Percentiles rank a stretch among this genome's conserved stretches.
These are phyloP conservation scores for Aspergillus biplanus DNA, from an alignment of 495 filamentous ascomycete species.

Conservation along the genomic window DNA sequence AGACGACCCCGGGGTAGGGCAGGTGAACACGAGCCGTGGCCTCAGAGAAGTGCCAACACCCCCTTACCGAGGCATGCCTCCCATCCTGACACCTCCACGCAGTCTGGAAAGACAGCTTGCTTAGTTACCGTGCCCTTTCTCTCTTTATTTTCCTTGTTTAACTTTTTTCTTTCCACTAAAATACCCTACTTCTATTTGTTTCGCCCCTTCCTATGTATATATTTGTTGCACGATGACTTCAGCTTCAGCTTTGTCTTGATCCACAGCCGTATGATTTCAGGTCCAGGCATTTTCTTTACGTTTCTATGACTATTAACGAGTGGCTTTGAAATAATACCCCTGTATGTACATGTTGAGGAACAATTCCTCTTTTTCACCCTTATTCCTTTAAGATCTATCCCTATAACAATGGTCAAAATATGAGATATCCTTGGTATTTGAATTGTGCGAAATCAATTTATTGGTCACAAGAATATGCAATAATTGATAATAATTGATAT, in stretches of 20 bases:
- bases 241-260: neutral
- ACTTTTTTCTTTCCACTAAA: constrained; percentile 3
- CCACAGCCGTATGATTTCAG: neutral
- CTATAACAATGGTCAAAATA: neutral
- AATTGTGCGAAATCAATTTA: too few relatives aligned
- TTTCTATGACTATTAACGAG: constrained; percentile 6
- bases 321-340: constrained; percentile 6
- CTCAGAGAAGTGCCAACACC: constrained; percentile 24
- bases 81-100: constrained; percentile 39
- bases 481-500: too few relatives aligned
- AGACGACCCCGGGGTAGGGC: constrained; percentile 26
- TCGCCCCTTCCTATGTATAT: constrained; percentile 7
- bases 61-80: constrained; percentile 35
- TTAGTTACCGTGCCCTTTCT: constrained; percentile 17
- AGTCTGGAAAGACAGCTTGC: constrained; percentile 49
- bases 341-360: neutral
- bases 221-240: constrained; percentile 1
- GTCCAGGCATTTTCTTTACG: neutral
- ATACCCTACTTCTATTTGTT: constrained; percentile 6
- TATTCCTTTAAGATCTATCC: neutral
- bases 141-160: neutral
- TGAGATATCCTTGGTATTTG: too few relatives aligned
- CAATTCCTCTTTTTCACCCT: neutral
- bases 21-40: constrained; percentile 30
- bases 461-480: too few relatives aligned